Evolutionary conservation across 345 rosid species (phyloP).

Genomic region (Psidium friedrichsthalianum): DNA sequence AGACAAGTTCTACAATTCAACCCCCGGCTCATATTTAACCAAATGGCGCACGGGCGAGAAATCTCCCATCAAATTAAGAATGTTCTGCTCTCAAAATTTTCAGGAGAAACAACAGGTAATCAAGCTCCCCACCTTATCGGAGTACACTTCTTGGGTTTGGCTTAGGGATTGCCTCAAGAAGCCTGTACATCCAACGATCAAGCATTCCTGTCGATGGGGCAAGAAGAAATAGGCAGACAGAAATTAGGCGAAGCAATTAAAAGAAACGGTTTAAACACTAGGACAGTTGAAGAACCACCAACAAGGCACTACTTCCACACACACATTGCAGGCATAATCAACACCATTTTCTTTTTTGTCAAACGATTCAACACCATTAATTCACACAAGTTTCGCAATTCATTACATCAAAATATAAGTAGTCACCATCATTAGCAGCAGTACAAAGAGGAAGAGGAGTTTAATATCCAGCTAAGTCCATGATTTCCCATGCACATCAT

Average conservation of each 20-base stretch:
- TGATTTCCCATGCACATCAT: neutral
- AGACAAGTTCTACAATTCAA: neutral
- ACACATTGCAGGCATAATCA: neutral
- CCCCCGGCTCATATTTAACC: neutral
- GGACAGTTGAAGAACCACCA: neutral
- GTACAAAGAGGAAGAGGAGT: neutral
- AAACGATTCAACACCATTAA: neutral
- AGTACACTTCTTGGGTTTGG: conserved; percentile 18
- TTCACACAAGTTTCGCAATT: neutral
- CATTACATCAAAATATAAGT: neutral
- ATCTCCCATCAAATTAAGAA: neutral
- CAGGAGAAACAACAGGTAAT: neutral
- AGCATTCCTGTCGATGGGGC: conserved; percentile 55
- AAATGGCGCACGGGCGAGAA: neutral
- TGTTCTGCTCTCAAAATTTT: neutral
- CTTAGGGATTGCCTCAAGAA: conserved; percentile 54
- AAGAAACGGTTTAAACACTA: neutral
- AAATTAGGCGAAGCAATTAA: neutral
- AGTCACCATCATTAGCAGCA: neutral
- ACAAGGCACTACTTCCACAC: neutral
- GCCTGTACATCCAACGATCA: conserved; percentile 95
- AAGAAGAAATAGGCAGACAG: neutral
- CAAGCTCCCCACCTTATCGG: conserved; percentile 1
- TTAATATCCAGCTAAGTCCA: neutral
- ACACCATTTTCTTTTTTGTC: too few species aligned